phyloP scores from a whole-genome alignment of 345 rosid genomes.

The Brassica cretica region DNA sequence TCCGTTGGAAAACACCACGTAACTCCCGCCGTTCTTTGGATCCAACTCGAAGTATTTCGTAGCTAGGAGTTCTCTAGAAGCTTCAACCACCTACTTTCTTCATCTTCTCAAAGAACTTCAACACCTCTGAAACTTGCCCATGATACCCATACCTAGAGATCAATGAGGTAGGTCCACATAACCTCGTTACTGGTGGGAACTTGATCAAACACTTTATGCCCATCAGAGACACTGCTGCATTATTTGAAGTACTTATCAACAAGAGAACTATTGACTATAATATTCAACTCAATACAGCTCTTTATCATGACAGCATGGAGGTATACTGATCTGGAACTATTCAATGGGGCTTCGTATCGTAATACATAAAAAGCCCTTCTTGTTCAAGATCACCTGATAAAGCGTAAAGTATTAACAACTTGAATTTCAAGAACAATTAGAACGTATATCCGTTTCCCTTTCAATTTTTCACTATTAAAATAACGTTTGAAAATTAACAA shows the following conservation, averaged over 20 bases:
- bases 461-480: too few species aligned
- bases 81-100: constrained; percentile 50
- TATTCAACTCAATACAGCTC: constrained; percentile 47
- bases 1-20: constrained; percentile 63
- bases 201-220: constrained; percentile 15
- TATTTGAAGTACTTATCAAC: constrained; percentile 56
- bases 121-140: constrained; percentile 54
- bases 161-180: constrained; percentile 59
- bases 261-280: constrained; percentile 62
- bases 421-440: too few species aligned
- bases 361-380: constrained; percentile 47
- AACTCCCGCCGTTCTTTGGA: constrained; percentile 60
- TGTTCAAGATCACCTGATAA: constrained; percentile 8
- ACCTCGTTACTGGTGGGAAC: constrained; percentile 38
- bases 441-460: too few species aligned
- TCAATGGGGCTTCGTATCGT: constrained; percentile 49
- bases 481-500: too few species aligned
- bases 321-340: constrained; percentile 45
- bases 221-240: too few species aligned
- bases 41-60: constrained; percentile 56
- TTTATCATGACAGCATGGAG: constrained; percentile 56
- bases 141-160: constrained; percentile 66
- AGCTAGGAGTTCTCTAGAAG: constrained; percentile 51
- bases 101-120: constrained; percentile 63
- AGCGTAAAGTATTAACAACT: too few species aligned